Evolutionary conservation across 75 land plant genomes (phyloP).

Genomic region (Ceratopteris richardii): DNA sequence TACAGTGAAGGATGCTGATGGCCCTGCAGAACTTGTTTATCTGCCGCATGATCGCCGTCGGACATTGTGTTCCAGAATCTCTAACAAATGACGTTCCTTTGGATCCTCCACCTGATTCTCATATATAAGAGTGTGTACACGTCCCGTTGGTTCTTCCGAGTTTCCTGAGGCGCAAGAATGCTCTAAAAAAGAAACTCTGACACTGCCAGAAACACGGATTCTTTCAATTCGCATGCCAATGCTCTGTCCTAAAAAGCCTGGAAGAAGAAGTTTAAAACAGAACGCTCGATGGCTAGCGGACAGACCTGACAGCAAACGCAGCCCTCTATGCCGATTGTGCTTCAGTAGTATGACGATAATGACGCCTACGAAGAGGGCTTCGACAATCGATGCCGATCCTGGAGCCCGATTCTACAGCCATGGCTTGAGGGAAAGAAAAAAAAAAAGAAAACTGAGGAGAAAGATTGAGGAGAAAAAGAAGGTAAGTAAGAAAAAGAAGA

Average conservation of each 20-base stretch:
- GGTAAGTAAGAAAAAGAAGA: neutral
- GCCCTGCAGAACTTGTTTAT: conserved; percentile 16
- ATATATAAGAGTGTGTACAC: neutral
- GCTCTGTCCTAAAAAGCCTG: neutral
- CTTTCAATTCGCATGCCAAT: neutral
- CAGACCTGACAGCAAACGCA: neutral
- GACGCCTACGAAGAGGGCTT: neutral
- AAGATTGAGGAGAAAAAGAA: neutral
- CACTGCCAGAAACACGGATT: neutral
- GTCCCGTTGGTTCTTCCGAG: neutral
- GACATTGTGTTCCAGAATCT: conserved; percentile 9
- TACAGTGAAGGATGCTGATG: conserved; percentile 13
- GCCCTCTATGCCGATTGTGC: neutral
- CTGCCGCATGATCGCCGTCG: conserved; percentile 17
- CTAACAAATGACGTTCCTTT: no score
- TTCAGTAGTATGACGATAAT: neutral
- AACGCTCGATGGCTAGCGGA: neutral
- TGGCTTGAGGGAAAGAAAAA: neutral
- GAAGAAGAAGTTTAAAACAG: neutral
- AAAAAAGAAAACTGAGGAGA: neutral
- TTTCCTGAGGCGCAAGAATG: neutral
- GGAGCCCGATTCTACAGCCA: neutral
- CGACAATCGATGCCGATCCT: neutral
- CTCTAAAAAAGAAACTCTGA: neutral
- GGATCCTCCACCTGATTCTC: no score